Evolutionary conservation across 2,329 filamentous ascomycete genomes (phyloP), one percentile per base, ranked within the genome.

Genomic region (Fusarium subglutinans): DNA sequence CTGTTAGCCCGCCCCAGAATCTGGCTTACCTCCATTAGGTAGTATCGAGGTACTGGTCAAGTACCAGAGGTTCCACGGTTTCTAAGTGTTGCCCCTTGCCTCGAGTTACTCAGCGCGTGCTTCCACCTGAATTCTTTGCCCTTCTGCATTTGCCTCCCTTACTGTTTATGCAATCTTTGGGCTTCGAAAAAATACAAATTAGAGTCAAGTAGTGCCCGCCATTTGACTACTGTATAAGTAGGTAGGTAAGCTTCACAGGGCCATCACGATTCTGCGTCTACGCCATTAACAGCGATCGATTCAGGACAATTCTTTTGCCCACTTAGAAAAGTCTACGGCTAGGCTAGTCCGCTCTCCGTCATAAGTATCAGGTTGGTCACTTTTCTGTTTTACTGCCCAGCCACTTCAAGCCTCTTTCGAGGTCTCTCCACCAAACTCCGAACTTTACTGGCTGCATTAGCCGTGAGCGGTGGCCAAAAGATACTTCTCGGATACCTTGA

Each of bases 391-490:
- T 54, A 55, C 68, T 70, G 53, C 61, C 66, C 56, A 76, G 76
- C 76, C 74, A 76, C 71, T 68, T 69, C 74, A 73, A 63, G 66
- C 30, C 63, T 57, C 55, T 60, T 66, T 41, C 22, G 41, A 59
- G 50, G 38, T 40, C 61, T 48, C 40, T 66, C 58, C 61, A 63
- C 63, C 53, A 63, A 63, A 56, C 45, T 24, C 62, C 45, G 3
- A 70, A 72, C 58, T 68, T 77, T 66, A 76, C 71, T 75, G 69
- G 73, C 53, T 63, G 60, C 44, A 26, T 65, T 18, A 61, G 37
- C 50, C 41, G 40, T 67, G 73, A 62, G 70, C 72, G 73, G 77
- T 78, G 76, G 77, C 77, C 75, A 78, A 76, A 70, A 64, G 75
- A 24, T 78, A 78, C 76, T 54, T 78, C 3, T 15, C 6, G 6